Percentiles rank a stretch among this genome's conserved stretches.
These are phyloP conservation scores for Jatropha podagrica DNA, from an alignment of 441 rosid genomes.

Conservation along the genomic window DNA sequence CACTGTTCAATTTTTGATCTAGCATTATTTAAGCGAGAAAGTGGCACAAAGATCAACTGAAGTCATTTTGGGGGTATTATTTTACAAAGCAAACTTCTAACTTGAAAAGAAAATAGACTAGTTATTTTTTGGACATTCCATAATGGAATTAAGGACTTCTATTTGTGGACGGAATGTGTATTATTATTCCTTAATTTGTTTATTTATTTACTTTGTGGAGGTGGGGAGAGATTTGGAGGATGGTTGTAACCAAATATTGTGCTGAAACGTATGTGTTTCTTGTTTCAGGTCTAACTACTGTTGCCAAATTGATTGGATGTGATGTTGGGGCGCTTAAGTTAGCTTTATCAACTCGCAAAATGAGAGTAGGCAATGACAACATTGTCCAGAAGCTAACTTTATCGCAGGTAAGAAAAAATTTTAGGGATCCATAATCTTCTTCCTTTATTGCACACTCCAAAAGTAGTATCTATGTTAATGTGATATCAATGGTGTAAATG, in stretches of 20 bases:
- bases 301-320: conserved; percentile 88
- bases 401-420: conserved; percentile 64
- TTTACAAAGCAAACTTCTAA: no score
- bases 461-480: neutral
- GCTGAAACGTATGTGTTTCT: conserved; percentile 15
- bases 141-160: no score
- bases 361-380: conserved; percentile 94
- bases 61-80: no score
- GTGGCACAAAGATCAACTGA: no score
- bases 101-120: no score
- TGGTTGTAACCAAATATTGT: neutral
- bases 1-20: no score
- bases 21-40: no score
- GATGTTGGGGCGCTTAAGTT: conserved; percentile 59
- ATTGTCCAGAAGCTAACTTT: conserved; percentile 85
- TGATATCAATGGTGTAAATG: neutral
- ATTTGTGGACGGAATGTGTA: no score
- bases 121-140: no score
- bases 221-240: neutral
- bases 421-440: neutral
- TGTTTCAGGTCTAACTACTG: conserved; percentile 69
- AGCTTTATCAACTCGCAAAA: conserved; percentile 87
- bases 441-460: neutral
- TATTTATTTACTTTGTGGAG: neutral
- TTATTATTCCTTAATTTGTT: no score